Base-by-base conservation (phyloP, 768 basidiomycete species). In the Tricholoma flavovirens region DNA sequence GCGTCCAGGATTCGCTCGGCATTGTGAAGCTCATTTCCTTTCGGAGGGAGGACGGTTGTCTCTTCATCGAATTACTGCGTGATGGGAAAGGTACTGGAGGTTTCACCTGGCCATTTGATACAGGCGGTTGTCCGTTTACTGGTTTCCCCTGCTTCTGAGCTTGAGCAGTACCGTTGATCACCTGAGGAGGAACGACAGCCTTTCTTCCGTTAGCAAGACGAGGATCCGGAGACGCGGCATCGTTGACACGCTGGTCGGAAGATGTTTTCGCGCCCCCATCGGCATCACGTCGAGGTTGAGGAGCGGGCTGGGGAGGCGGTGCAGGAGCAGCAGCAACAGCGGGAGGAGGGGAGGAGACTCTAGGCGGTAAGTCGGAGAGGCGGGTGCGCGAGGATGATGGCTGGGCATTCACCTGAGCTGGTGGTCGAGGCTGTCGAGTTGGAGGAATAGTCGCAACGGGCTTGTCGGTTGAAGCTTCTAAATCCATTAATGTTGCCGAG, bases 341-440 rank as follows among this genome's bases (percentile, higher is more conserved):
- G n/a, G 12, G n/a, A n/a, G 15, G n/a, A 19, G 17, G 40, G 17
- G 40, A 42, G 17, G 40, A 11, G n/a, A 24, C 17, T 9, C 0
- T 36, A 9, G 30, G 21, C 12, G 53, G 38, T 4, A 43, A 22
- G 22, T 32, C 36, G 7, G 50, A 51, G 21, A 40, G 50, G 43
- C 24, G 53, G n/a, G 17, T 45, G 19, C 53, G 53, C 14, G 71
- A 72, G 4, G 71, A 72, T 4, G 71, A 70, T 1, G 69, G 67
- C 33, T 68, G 55, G 21, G 68, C 65, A 46, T 71, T 69, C 32
- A 65, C 62, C 12, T 68, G 67, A 14, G 53, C 58, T 3, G 56
- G 58, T 5, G 50, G 59, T 14, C 42, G 59, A 4, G 43, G 46
- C 7, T 26, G 46, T n/a, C 11, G 26, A 22, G 46, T 14, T 17